Conservation (phyloP, 2,329 filamentous ascomycete genomes). For the Cercospora sesami region DNA sequence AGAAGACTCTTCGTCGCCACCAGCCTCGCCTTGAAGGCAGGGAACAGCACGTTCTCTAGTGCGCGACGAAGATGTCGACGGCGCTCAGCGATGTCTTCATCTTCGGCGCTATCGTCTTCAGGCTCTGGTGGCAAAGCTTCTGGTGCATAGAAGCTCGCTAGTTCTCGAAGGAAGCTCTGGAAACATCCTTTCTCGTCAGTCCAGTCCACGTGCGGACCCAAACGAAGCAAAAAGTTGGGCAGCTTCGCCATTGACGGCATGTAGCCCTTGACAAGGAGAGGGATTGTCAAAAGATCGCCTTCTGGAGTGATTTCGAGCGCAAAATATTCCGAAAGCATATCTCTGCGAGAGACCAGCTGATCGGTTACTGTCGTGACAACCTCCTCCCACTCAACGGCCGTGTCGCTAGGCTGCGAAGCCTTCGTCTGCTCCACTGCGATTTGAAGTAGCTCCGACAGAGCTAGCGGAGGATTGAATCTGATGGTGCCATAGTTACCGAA, state of each 20-base stretch:
- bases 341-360: constrained; percentile 71
- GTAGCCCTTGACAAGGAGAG: constrained; percentile 85
- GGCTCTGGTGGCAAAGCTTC: constrained; percentile 68
- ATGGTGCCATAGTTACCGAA: constrained; percentile 93
- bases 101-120: constrained; percentile 34
- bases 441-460: constrained; percentile 67
- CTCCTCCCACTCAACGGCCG: constrained; percentile 65
- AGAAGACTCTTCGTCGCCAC: constrained; percentile 67
- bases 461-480: constrained; percentile 72
- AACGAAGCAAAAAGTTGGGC: constrained; percentile 79
- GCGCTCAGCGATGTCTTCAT: constrained; percentile 53
- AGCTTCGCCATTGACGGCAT: constrained; percentile 82
- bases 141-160: constrained; percentile 87
- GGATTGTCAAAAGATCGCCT: constrained; percentile 76
- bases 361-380: constrained; percentile 65
- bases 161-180: constrained; percentile 75
- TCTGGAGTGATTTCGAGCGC: constrained; percentile 75
- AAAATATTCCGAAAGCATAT: constrained; percentile 94
- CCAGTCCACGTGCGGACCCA: constrained; percentile 91
- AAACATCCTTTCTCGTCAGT: constrained; percentile 81
- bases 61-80: constrained; percentile 62
- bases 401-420: constrained; percentile 38
- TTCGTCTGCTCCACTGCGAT: constrained; percentile 71
- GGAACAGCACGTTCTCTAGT: constrained; percentile 85
- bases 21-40: constrained; percentile 78